Base-by-base conservation (phyloP, 768 basidiomycete genomes). In the Coprinopsis cinerea region DNA sequence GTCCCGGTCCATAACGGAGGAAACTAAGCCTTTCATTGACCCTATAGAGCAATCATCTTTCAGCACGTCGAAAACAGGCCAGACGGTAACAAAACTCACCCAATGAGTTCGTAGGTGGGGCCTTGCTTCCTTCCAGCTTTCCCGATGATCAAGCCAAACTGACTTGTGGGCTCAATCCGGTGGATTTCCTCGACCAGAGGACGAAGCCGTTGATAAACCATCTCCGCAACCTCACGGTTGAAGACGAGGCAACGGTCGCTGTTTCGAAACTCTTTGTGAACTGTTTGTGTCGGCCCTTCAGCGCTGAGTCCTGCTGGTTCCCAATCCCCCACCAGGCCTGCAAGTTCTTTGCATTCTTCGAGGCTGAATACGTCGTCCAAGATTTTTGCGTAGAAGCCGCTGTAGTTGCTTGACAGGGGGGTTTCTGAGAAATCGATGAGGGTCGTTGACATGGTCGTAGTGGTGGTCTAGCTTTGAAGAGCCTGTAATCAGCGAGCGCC, bases 1-100 rank as follows among this genome's bases (percentile, higher is more conserved):
- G 65, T 1, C 71, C 71, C 1, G 71, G 66, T 1, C 69, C 71
- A 51, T 73, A 75, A 27, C 70, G 65, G 17, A 75, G 56, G 53
- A 75, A 74, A 36, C 69, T 70, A 18, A 75, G 61, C 1, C 71
- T 66, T 10, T 64, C 57, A 51, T 71, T 68, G 10, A 73, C 52
- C 2, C 69, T 74, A 44, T 20, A 14, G 17, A 13, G 18, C 27
- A 28, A 20, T 44, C 25, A 43, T 17, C 9, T 18, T 23, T 4
- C 3, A 27, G 24, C 42, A 25, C 32, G 17, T 24, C 23, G 13
- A 28, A 18, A 22, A 23, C 15, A 51, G 3, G 22, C 15, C 22
- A 23, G 35, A 35, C 41, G 18, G 14, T 27, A 5, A 11, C 11
- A 24, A 6, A 34, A 58, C 62, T 28, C 47, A 71, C 70, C 69